Percentiles rank a stretch among this genome's conserved stretches.
Conservation (phyloP, 1,284 basidiomycete species). For the Puccinia coronata region DNA sequence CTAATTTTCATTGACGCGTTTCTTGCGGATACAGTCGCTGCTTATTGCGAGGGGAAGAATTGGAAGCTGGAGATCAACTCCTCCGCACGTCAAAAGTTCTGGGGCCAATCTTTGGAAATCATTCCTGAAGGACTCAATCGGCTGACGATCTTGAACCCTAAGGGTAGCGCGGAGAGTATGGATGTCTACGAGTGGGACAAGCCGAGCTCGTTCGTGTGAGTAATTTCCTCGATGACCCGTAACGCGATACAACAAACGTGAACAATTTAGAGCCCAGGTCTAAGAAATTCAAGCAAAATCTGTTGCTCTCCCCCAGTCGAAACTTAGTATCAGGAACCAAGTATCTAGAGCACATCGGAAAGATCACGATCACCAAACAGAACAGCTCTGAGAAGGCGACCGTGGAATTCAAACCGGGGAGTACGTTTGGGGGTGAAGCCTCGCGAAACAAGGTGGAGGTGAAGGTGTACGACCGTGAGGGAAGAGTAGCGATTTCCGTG, state of each 20-base stretch:
- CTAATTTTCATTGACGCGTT: not conserved
- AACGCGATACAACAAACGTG: too few relatives aligned
- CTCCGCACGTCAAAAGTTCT: constrained; percentile 80
- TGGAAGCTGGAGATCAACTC: constrained; percentile 75
- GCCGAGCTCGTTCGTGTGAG: constrained; percentile 49
- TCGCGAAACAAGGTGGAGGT: constrained; percentile 50
- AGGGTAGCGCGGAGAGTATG: not conserved
- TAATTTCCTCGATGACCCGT: too few relatives aligned
- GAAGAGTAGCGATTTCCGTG: constrained; percentile 52
- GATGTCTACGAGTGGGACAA: constrained; percentile 53
- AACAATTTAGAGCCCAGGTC: not conserved
- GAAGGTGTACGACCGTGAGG: constrained; percentile 38
- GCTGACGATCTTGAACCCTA: constrained; percentile 25
- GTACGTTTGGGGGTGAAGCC: constrained; percentile 49
- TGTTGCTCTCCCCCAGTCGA: constrained; percentile 58
- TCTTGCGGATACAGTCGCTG: constrained; percentile 64
- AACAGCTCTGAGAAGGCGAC: constrained; percentile 65
- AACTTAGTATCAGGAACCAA: constrained; percentile 87
- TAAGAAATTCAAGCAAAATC: not conserved
- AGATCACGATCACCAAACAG: constrained; percentile 70
- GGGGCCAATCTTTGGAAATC: constrained; percentile 64
- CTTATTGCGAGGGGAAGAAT: constrained; percentile 73
- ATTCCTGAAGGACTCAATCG: constrained; percentile 48
- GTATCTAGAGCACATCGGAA: constrained; percentile 77
- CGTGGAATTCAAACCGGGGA: constrained; percentile 78